Conservation (phyloP, 2,329 filamentous ascomycete species). For the Parastagonospora nodorum region DNA sequence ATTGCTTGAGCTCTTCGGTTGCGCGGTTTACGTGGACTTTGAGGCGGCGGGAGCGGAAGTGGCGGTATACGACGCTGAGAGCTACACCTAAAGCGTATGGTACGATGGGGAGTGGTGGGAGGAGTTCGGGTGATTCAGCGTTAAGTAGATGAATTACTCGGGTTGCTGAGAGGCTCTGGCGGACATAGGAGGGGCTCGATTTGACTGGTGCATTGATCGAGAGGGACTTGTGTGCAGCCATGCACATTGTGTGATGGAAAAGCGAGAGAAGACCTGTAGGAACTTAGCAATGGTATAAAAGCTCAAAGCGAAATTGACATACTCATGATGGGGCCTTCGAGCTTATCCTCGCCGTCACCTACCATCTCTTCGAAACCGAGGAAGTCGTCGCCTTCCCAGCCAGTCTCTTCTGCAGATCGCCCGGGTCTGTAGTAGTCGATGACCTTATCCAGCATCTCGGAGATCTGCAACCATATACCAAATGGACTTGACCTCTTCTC, state of each 20-base stretch:
- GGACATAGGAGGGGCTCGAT: slow-evolving; percentile 57
- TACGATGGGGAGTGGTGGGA: slow-evolving; percentile 60
- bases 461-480: slow-evolving; percentile 54
- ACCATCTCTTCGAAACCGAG: slow-evolving; percentile 54
- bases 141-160: slow-evolving; percentile 60
- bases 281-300: slow-evolving; percentile 16
- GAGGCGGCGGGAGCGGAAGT: slow-evolving; percentile 58
- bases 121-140: slow-evolving; percentile 50
- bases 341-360: slow-evolving; percentile 45
- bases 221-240: slow-evolving; percentile 60
- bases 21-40: slow-evolving; percentile 54
- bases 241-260: slow-evolving; percentile 62
- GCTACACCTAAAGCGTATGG: slow-evolving; percentile 62
- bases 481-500: slow-evolving; percentile 54
- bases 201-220: slow-evolving; percentile 51
- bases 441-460: slow-evolving; percentile 53
- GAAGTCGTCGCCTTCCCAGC: slow-evolving; percentile 54
- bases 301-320: slow-evolving; percentile 4
- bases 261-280: slow-evolving; percentile 56
- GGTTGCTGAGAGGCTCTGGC: slow-evolving; percentile 61
- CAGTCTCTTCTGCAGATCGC: slow-evolving; percentile 47
- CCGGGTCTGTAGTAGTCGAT: slow-evolving; percentile 55
- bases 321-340: slow-evolving; percentile 46
- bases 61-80: slow-evolving; percentile 62
- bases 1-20: slow-evolving; percentile 51